Evolutionary conservation across 176 grass and related monocot species (phyloP).

Genomic region (Zea luxurians): DNA sequence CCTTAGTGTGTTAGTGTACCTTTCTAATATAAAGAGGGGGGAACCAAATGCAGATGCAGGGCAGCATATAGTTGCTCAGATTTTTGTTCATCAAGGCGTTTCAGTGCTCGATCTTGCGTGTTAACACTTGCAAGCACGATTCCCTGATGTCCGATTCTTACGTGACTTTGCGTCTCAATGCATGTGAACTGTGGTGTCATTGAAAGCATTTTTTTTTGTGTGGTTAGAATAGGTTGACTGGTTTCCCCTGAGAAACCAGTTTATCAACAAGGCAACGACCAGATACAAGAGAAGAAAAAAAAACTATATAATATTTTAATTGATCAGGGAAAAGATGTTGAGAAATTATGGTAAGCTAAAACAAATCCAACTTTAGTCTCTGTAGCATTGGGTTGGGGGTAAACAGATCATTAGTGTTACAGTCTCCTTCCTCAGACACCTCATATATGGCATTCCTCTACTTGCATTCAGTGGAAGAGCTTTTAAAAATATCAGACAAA

Average conservation of each 20-base stretch:
- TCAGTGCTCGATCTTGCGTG: not conserved
- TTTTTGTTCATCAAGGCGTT: constrained; percentile 8
- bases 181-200: not conserved
- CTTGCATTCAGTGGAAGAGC: not conserved
- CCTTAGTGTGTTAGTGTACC: no score
- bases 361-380: not conserved
- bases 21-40: not conserved
- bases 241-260: not conserved
- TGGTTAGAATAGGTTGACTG: not conserved
- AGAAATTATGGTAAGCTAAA: not conserved
- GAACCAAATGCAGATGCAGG: not conserved
- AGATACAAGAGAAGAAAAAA: not conserved
- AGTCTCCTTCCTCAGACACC: no score
- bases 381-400: not conserved
- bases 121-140: not conserved
- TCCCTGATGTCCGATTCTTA: accelerated
- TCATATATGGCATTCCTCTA: not conserved
- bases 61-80: not conserved
- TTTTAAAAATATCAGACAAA: not conserved
- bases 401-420: no score
- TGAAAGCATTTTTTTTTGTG: not conserved
- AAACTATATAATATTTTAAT: not conserved
- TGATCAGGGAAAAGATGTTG: not conserved
- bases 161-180: not conserved
- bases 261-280: not conserved